Conservation (phyloP, 139 green algal species). For the Haematococcus lacustris region DNA sequence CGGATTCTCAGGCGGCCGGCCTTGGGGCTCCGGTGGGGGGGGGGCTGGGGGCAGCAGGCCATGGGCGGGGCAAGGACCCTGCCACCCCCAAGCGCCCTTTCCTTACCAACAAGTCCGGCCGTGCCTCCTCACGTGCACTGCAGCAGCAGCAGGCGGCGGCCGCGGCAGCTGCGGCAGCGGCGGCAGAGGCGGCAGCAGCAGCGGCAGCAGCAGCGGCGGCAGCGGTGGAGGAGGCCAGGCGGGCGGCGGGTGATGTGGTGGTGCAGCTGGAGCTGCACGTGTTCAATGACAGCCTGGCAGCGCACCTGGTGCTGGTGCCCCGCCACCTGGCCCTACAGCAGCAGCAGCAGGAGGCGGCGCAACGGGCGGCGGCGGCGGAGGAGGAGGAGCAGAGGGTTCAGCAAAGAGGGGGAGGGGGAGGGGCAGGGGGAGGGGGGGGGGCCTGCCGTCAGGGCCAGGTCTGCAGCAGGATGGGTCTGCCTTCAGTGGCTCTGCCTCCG, state of each 20-base stretch:
- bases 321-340: neutral
- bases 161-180: too few relatives aligned
- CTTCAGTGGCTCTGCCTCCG: too few relatives aligned
- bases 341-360: neutral
- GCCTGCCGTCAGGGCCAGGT: neutral
- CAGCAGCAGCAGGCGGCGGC: neutral
- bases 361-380: neutral
- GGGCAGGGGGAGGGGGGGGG: neutral
- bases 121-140: neutral
- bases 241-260: neutral
- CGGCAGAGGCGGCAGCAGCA: neutral
- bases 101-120: neutral
- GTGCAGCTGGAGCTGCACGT: neutral
- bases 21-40: too few relatives aligned
- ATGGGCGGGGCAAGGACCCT: too few relatives aligned
- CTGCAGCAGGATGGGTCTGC: neutral
- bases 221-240: neutral
- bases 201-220: neutral
- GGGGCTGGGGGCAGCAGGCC: too few relatives aligned
- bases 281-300: neutral
- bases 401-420: neutral
- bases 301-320: neutral
- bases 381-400: neutral
- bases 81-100: neutral
- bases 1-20: too few relatives aligned